These are phyloP conservation scores for Talaromyces borbonicus DNA, from an alignment of 495 filamentous ascomycete genomes.

Conservation along the genomic window DNA sequence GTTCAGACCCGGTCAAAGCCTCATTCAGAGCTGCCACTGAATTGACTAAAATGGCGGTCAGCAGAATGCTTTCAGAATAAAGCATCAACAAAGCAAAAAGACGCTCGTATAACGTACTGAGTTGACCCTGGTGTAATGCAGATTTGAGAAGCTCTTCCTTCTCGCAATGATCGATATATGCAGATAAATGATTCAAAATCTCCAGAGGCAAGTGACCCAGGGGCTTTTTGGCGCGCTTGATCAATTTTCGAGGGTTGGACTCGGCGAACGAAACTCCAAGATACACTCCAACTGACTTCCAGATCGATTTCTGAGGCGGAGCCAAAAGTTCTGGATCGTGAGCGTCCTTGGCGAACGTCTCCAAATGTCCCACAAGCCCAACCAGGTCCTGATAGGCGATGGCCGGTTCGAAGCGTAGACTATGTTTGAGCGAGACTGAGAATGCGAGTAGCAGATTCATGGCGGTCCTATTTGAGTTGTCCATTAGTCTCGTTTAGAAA, in stretches of 20 bases:
- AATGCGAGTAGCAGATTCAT: slow-evolving; percentile 78
- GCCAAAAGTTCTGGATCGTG: slow-evolving; percentile 38
- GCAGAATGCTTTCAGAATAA: no score
- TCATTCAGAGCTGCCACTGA: slow-evolving; percentile 56
- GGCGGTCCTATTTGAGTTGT: slow-evolving; percentile 40
- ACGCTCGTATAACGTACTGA: slow-evolving; percentile 20
- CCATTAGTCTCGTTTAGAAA: not conserved
- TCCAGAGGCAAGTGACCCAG: slow-evolving; percentile 72
- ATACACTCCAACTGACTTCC: slow-evolving; percentile 57
- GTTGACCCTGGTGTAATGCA: slow-evolving; percentile 35
- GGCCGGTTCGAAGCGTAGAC: slow-evolving; percentile 81
- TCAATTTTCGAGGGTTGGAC: slow-evolving; percentile 61
- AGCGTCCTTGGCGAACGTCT: slow-evolving; percentile 58
- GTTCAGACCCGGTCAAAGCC: slow-evolving; percentile 61
- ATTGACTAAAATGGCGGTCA: slow-evolving; percentile 18
- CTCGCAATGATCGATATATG: slow-evolving; percentile 51
- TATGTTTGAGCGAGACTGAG: slow-evolving; percentile 68
- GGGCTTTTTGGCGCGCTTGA: slow-evolving; percentile 54
- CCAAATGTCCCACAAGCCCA: slow-evolving; percentile 32
- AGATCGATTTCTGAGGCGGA: slow-evolving; percentile 35
- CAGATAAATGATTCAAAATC: slow-evolving; percentile 60
- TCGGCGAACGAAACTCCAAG: slow-evolving; percentile 60
- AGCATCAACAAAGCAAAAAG: no score
- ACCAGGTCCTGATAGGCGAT: slow-evolving; percentile 58
- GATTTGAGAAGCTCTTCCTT: slow-evolving; percentile 45